Conservation (phyloP, 805 yeast genomes). For the Metschnikowia lachancei region DNA sequence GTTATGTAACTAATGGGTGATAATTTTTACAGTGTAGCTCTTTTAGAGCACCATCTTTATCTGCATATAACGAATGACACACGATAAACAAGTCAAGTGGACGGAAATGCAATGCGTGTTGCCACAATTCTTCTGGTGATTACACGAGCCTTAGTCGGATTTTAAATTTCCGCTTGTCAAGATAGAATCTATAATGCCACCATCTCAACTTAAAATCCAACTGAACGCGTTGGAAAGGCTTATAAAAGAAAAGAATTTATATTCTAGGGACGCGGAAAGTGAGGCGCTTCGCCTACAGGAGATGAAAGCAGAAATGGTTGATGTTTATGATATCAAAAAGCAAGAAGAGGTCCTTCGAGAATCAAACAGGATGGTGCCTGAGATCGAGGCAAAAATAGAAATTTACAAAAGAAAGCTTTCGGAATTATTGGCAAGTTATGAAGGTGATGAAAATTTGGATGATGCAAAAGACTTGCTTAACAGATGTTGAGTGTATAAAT, state of each 20-base stretch:
- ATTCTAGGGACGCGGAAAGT: conserved; percentile 56
- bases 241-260: conserved; percentile 61
- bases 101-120: too few species aligned
- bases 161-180: background rate
- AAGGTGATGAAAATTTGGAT: conserved; percentile 34
- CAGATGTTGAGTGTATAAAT: background rate
- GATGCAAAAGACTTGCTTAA: conserved; percentile 30
- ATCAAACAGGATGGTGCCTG: conserved; percentile 37
- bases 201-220: conserved; percentile 68
- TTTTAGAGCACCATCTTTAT: too few species aligned
- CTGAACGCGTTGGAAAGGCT: conserved; percentile 66
- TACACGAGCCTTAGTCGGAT: background rate
- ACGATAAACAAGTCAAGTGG: too few species aligned
- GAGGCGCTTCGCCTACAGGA: conserved; percentile 49
- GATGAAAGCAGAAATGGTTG: conserved; percentile 50
- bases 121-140: background rate
- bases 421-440: conserved; percentile 35
- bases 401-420: conserved; percentile 40
- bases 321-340: conserved; percentile 57
- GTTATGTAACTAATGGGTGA: too few species aligned
- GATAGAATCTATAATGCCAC: conserved; percentile 49
- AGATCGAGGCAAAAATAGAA: conserved; percentile 19
- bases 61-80: too few species aligned
- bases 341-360: conserved; percentile 39
- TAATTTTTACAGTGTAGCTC: too few species aligned